phyloP scores from a whole-genome alignment of 2,329 filamentous ascomycete species.

The Aspergillus sojae region DNA sequence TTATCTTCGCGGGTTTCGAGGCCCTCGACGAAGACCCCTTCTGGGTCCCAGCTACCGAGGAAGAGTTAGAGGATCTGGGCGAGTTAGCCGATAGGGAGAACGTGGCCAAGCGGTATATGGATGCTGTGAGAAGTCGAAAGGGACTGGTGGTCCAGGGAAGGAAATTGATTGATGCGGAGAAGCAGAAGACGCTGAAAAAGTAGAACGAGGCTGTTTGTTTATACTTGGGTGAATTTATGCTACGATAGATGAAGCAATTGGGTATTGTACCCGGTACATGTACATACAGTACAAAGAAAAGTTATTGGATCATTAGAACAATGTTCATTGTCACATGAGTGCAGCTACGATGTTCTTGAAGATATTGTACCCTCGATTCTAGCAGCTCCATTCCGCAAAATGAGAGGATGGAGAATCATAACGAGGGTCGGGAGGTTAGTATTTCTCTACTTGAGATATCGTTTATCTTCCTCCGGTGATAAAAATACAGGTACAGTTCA shows the following conservation, averaged over 20 bases:
- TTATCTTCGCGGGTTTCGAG: conserved; percentile 92
- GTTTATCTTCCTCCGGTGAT: conserved; percentile 46
- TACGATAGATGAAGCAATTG: background rate
- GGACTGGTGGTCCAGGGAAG: conserved; percentile 79
- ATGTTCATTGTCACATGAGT: background rate
- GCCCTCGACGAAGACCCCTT: conserved; percentile 94
- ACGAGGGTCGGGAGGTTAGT: conserved; percentile 32
- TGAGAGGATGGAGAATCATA: conserved; percentile 22
- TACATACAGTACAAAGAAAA: background rate
- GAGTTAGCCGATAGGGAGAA: conserved; percentile 94
- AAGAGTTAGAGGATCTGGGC: conserved; percentile 93
- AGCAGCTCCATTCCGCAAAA: conserved; percentile 17
- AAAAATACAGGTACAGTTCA: conserved; percentile 50
- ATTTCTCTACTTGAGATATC: conserved; percentile 26
- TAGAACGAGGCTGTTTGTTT: conserved; percentile 21
- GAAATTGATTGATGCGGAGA: conserved; percentile 82
- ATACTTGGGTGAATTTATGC: conserved; percentile 2
- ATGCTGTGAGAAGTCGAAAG: conserved; percentile 82
- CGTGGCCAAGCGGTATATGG: conserved; percentile 94
- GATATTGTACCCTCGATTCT: conserved; percentile 28
- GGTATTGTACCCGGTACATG: background rate
- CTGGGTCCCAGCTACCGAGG: conserved; percentile 96
- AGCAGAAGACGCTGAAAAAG: conserved; percentile 76
- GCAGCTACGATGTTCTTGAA: background rate
- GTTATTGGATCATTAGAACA: background rate